A percentile compares a stretch with the other conserved stretches of the same genome.
phyloP scores from a whole-genome alignment of 2,329 filamentous ascomycete genomes.

The Annulohypoxylon truncatum region DNA sequence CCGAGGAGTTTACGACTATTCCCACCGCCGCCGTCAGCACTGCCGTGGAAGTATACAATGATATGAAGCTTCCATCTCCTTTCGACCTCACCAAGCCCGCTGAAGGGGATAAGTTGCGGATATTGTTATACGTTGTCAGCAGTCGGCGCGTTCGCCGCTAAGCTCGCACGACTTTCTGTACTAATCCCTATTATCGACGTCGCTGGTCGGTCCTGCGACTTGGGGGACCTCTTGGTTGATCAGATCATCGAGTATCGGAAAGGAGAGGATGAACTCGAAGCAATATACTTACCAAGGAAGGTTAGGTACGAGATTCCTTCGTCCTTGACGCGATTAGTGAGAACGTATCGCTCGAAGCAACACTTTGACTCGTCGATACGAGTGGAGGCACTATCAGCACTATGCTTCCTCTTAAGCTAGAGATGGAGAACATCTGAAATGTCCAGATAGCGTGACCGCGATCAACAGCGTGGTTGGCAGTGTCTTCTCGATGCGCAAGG shows the following conservation, averaged over 20 bases:
- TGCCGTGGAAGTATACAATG: constrained; percentile 53
- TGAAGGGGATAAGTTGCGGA: constrained; percentile 17
- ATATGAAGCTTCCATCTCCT: constrained; percentile 54
- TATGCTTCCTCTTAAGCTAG: constrained; percentile 25
- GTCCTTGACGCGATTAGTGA: constrained; percentile 41
- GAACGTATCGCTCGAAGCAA: constrained; percentile 35
- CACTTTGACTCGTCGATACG: constrained; percentile 24
- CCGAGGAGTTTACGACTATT: constrained; percentile 57
- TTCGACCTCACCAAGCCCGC: constrained; percentile 24
- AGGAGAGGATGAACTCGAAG: constrained; percentile 31
- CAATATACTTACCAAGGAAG: constrained; percentile 30
- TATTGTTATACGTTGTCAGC: constrained; percentile 38
- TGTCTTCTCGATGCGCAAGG: constrained; percentile 27
- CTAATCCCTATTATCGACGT: constrained; percentile 37
- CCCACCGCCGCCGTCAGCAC: constrained; percentile 59
- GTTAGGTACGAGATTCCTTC: constrained; percentile 22
- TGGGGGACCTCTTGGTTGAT: constrained; percentile 28
- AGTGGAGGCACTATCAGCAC: constrained; percentile 29
- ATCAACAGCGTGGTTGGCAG: constrained; percentile 20
- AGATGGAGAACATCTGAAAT: constrained; percentile 27
- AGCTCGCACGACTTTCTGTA: constrained; percentile 37
- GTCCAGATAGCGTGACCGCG: constrained; percentile 28
- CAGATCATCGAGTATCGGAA: constrained; percentile 37
- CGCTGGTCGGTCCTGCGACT: constrained; percentile 29
- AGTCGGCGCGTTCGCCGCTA: constrained; percentile 35